These are phyloP conservation scores for Calonectria leucothoes DNA, from an alignment of 2,329 filamentous ascomycete genomes.

Conservation along the genomic window DNA sequence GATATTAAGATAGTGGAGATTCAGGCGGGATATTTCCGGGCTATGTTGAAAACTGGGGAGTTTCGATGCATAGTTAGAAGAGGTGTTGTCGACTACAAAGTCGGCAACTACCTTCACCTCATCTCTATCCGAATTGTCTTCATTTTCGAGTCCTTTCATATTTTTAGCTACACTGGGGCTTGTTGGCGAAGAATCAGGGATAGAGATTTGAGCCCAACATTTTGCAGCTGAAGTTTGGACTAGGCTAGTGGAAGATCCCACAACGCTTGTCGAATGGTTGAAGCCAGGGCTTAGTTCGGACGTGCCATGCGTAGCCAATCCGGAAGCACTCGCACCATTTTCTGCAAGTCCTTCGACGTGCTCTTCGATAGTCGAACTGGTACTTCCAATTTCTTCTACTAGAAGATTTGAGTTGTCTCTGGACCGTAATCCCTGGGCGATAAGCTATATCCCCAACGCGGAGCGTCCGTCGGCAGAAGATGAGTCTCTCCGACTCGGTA, in stretches of 20 bases:
- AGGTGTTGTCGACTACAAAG: constrained; percentile 39
- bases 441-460: constrained; percentile 52
- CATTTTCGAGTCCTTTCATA: background rate
- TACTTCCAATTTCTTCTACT: constrained; percentile 24
- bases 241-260: background rate
- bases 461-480: constrained; percentile 48
- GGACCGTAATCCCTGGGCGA: constrained; percentile 46
- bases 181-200: background rate
- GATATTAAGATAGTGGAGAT: constrained; percentile 43
- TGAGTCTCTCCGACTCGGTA: constrained; percentile 44
- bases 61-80: constrained; percentile 49
- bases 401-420: constrained; percentile 39
- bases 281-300: background rate
- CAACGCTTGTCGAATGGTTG: background rate
- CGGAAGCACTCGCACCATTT: background rate
- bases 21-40: constrained; percentile 40
- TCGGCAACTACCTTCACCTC: constrained; percentile 26
- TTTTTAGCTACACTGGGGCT: background rate
- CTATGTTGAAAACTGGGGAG: constrained; percentile 49
- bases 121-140: constrained; percentile 23
- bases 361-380: background rate
- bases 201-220: background rate
- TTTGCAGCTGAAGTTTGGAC: background rate
- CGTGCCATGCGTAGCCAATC: too few species aligned
- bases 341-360: background rate